phyloP scores from a whole-genome alignment of 192 early-diverging fungal species.

The Coemansia sp. region DNA sequence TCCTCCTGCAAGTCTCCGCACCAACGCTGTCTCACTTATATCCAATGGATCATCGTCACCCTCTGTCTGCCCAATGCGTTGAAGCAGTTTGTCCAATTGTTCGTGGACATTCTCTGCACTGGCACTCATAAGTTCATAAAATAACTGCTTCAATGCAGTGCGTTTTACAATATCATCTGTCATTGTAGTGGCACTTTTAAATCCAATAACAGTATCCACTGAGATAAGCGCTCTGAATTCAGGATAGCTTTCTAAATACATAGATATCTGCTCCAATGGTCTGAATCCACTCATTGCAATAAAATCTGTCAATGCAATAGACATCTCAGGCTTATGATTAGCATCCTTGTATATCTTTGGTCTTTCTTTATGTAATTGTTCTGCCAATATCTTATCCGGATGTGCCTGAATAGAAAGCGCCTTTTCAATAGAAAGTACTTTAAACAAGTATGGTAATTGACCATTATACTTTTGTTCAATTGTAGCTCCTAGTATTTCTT shows the following conservation, averaged over 20 bases:
- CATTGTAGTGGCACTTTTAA: conserved; percentile 19
- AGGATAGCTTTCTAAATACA: conserved; percentile 67
- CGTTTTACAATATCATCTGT: conserved; percentile 32
- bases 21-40: conserved; percentile 60
- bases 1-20: conserved; percentile 73
- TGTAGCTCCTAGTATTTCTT: conserved; percentile 55
- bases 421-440: conserved; percentile 83
- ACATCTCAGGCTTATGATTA: conserved; percentile 98
- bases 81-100: conserved; percentile 60
- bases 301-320: conserved; percentile 92
- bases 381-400: conserved; percentile 88
- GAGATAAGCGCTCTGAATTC: conserved; percentile 76
- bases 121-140: conserved; percentile 62
- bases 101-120: conserved; percentile 46
- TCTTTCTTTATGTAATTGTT: conserved; percentile 62
- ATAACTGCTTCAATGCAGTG: conserved; percentile 55
- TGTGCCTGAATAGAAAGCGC: conserved; percentile 98
- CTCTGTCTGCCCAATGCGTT: conserved; percentile 43
- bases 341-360: conserved; percentile 91
- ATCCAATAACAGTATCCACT: conserved; percentile 33
- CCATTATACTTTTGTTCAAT: conserved; percentile 65
- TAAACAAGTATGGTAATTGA: conserved; percentile 97
- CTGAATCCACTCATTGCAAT: conserved; percentile 93
- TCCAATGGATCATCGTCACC: conserved; percentile 8
- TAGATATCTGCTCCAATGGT: conserved; percentile 73